Conservation (phyloP, 805 yeast species). For the Naumovozyma dairenensis region DNA sequence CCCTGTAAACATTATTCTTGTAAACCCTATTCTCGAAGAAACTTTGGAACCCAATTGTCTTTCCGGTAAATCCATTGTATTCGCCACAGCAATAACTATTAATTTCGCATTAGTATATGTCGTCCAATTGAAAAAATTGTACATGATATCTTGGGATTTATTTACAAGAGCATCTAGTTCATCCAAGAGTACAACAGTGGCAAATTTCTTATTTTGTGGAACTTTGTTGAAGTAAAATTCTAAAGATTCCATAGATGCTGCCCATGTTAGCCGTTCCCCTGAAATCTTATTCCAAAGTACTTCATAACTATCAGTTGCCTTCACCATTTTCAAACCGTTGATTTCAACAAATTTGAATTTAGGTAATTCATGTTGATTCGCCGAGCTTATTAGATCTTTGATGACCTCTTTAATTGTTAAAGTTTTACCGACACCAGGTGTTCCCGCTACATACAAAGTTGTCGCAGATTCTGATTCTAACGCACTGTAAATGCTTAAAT, state of each 20-base stretch:
- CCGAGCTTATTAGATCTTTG: conserved; percentile 45
- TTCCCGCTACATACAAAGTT: conserved; percentile 86
- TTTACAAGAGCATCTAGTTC: conserved; percentile 90
- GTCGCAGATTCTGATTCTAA: conserved; percentile 64
- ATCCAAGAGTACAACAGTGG: conserved; percentile 71
- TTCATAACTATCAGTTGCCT: conserved; percentile 77
- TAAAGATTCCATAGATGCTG: conserved; percentile 54
- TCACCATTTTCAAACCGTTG: conserved; percentile 77
- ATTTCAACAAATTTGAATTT: conserved; percentile 72
- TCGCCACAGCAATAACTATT: conserved; percentile 87
- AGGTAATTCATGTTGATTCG: conserved; percentile 31
- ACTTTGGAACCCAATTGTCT: conserved; percentile 77
- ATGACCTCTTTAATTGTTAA: conserved; percentile 86
- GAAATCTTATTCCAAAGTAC: conserved; percentile 68
- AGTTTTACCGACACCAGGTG: conserved; percentile 97
- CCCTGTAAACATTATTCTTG: conserved; percentile 81
- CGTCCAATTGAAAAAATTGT: conserved; percentile 97
- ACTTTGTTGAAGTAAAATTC: conserved; percentile 56
- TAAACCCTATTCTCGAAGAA: conserved; percentile 81
- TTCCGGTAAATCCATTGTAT: conserved; percentile 96
- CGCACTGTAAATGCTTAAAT: conserved; percentile 59
- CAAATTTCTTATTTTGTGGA: conserved; percentile 27
- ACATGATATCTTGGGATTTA: conserved; percentile 70
- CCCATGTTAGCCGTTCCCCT: conserved; percentile 47
- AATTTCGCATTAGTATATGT: conserved; percentile 68